These are phyloP conservation scores for Sistotremastrum suecicum DNA, from an alignment of 768 basidiomycete genomes.

Conservation along the genomic window DNA sequence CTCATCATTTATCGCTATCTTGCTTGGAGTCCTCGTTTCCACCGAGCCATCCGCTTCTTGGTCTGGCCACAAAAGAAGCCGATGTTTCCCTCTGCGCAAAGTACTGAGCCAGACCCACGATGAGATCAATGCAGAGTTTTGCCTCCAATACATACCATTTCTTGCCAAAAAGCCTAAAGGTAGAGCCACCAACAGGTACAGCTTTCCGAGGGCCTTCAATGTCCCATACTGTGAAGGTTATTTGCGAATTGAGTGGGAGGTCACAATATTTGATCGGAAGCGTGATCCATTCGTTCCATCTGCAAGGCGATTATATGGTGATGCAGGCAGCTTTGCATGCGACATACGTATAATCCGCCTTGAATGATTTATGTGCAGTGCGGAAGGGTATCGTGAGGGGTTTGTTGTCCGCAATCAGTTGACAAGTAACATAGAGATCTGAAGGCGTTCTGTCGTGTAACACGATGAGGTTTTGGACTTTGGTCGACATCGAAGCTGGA, in stretches of 20 bases:
- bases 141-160: conserved; percentile 49
- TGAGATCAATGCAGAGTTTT: not conserved
- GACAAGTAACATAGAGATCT: conserved; percentile 88
- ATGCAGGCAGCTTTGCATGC: not conserved
- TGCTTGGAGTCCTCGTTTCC: conserved; percentile 80
- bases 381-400: conserved; percentile 84
- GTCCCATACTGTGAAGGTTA: conserved; percentile 94
- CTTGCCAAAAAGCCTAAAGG: conserved; percentile 82
- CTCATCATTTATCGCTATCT: conserved; percentile 68
- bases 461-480: conserved; percentile 14
- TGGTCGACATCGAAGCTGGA: conserved; percentile 8
- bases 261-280: conserved; percentile 90
- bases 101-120: conserved; percentile 38
- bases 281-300: conserved; percentile 94
- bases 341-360: conserved; percentile 59
- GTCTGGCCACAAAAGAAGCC: conserved; percentile 71
- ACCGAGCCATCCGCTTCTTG: conserved; percentile 75
- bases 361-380: conserved; percentile 88
- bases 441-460: conserved; percentile 53
- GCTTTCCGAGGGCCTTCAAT: conserved; percentile 72
- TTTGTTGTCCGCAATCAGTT: conserved; percentile 87
- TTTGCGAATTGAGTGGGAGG: conserved; percentile 75
- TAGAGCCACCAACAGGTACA: conserved; percentile 80
- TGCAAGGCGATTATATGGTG: conserved; percentile 15
- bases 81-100: conserved; percentile 80